Conservation (phyloP, 1,139 yeast genomes). For the Taiozyma sp. region DNA sequence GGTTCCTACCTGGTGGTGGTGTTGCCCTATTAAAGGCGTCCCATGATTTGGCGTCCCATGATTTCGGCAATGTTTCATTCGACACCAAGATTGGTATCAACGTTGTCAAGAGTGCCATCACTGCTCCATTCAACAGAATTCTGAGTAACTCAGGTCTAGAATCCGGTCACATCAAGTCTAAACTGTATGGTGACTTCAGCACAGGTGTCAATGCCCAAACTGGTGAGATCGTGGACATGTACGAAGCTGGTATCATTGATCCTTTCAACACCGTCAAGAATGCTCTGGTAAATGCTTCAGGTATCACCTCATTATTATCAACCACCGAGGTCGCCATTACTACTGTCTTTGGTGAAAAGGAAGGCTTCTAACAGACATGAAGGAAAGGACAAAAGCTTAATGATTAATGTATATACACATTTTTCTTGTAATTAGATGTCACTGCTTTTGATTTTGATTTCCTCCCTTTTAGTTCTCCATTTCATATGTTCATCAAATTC, state of each 20-base stretch:
- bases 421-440: neutral
- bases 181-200: conserved; percentile 11
- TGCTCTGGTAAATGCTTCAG: conserved; percentile 21
- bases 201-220: conserved; percentile 22
- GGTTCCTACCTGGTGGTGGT: conserved; percentile 26
- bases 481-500: conserved; percentile 8
- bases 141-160: conserved; percentile 19
- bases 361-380: conserved; percentile 14
- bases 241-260: conserved; percentile 22
- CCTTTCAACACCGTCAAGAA: conserved; percentile 22
- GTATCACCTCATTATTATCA: conserved; percentile 22
- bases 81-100: conserved; percentile 19
- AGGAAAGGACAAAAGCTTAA: neutral
- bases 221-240: conserved; percentile 24
- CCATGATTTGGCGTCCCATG: conserved; percentile 8
- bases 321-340: conserved; percentile 24
- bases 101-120: conserved; percentile 18
- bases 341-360: conserved; percentile 20
- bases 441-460: neutral
- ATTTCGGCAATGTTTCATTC: conserved; percentile 11
- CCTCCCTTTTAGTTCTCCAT: conserved; percentile 3
- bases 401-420: neutral
- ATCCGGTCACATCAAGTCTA: conserved; percentile 9
- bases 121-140: conserved; percentile 21
- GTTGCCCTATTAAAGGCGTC: conserved; percentile 20